Evolutionary conservation across 805 yeast species (phyloP).

Genomic region (Myxozyma kluyveri): DNA sequence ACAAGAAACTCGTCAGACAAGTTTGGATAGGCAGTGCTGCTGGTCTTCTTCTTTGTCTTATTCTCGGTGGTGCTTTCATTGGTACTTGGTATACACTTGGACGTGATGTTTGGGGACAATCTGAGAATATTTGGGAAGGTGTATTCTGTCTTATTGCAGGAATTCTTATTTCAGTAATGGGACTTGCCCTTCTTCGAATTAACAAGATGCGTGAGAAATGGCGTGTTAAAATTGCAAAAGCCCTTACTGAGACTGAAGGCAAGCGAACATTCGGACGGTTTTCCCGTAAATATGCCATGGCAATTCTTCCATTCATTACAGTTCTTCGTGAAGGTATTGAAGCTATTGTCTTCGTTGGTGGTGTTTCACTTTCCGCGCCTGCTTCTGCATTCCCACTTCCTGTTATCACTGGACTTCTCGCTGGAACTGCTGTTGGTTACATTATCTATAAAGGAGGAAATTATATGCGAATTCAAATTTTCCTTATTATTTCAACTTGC

Average conservation of each 20-base stretch:
- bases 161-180: constrained; percentile 85
- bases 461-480: constrained; percentile 75
- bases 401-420: constrained; percentile 77
- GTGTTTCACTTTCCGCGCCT: constrained; percentile 71
- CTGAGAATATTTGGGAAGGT: constrained; percentile 99
- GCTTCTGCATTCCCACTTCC: constrained; percentile 87
- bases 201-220: constrained; percentile 96
- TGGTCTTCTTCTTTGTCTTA: constrained; percentile 77
- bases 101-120: constrained; percentile 75
- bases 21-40: constrained; percentile 78
- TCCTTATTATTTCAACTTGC: constrained; percentile 82
- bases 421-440: constrained; percentile 71
- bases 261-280: constrained; percentile 47
- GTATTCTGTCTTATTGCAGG: constrained; percentile 87
- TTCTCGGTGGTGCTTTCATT: constrained; percentile 87
- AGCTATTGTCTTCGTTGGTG: constrained; percentile 93
- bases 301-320: constrained; percentile 83
- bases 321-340: constrained; percentile 94
- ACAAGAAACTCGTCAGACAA: constrained; percentile 66
- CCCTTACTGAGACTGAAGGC: constrained; percentile 47
- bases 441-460: constrained; percentile 80
- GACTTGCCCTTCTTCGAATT: constrained; percentile 91
- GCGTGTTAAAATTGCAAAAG: constrained; percentile 90
- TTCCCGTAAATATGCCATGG: constrained; percentile 78
- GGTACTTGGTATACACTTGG: constrained; percentile 84